These are phyloP conservation scores for Dioszegia crocea DNA, from an alignment of 768 basidiomycete species.

Conservation along the genomic window DNA sequence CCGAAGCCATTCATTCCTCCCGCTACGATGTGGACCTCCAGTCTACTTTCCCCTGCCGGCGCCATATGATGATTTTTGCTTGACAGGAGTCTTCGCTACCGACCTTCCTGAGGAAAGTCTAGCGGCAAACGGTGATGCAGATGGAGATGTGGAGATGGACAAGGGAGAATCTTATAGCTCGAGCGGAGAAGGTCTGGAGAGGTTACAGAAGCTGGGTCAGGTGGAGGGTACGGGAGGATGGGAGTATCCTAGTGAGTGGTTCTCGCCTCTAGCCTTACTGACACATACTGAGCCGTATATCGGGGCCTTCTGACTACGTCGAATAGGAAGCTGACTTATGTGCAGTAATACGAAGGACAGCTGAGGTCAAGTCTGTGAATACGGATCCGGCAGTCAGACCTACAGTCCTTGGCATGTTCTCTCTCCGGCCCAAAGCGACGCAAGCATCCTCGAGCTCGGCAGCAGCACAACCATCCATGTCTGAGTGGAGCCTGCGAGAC, in stretches of 20 bases:
- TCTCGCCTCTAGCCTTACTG: background rate
- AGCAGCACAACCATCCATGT: too few species aligned
- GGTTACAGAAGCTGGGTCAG: background rate
- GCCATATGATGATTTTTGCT: conserved; percentile 4
- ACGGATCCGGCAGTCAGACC: background rate
- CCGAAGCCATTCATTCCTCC: conserved; percentile 1
- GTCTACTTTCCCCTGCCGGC: conserved; percentile 9
- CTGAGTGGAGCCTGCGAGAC: background rate
- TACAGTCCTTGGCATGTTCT: background rate
- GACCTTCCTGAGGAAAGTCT: background rate
- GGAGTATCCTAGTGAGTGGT: conserved; percentile 3
- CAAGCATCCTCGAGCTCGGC: too few species aligned
- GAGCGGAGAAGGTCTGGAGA: background rate
- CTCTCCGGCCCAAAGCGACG: background rate
- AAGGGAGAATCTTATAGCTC: background rate
- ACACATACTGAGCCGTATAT: background rate
- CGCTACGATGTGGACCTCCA: conserved; percentile 3
- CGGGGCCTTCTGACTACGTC: too few species aligned
- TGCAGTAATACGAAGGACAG: conserved; percentile 1
- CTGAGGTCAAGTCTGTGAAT: background rate
- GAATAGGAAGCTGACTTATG: background rate
- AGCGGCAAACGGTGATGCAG: background rate
- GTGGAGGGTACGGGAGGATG: conserved; percentile 1
- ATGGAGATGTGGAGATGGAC: background rate
- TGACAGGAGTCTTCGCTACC: background rate